phyloP scores from a whole-genome alignment of 2,329 filamentous ascomycete species.

The Ramularia endophylla region DNA sequence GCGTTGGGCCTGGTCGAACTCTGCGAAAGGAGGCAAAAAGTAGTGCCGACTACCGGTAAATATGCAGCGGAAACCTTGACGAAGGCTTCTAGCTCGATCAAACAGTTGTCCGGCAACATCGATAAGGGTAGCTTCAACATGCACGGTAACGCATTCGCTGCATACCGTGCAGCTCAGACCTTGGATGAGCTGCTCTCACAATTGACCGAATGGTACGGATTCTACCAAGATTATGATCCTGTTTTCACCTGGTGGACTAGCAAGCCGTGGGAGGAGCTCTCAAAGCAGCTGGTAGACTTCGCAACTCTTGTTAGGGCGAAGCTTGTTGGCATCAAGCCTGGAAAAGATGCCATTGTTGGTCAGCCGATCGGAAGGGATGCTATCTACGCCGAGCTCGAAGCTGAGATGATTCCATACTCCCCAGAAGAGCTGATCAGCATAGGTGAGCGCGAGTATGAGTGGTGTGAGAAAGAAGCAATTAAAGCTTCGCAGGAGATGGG shows the following conservation, averaged over 20 bases:
- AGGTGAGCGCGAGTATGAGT: slow-evolving; percentile 47
- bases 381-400: slow-evolving; percentile 47
- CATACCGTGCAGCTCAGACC: slow-evolving; percentile 43
- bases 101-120: slow-evolving; percentile 32
- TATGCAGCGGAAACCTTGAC: slow-evolving; percentile 40
- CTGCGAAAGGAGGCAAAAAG: slow-evolving; percentile 45
- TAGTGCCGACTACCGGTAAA: slow-evolving; percentile 40
- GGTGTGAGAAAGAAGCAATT: slow-evolving; percentile 53
- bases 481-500: slow-evolving; percentile 46
- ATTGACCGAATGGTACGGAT: slow-evolving; percentile 44
- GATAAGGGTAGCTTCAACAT: slow-evolving; percentile 29
- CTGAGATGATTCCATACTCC: slow-evolving; percentile 54
- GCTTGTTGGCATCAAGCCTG: slow-evolving; percentile 42
- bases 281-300: slow-evolving; percentile 33
- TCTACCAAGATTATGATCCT: slow-evolving; percentile 53
- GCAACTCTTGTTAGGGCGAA: slow-evolving; percentile 35
- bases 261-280: slow-evolving; percentile 39
- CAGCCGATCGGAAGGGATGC: slow-evolving; percentile 51
- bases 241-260: slow-evolving; percentile 53
- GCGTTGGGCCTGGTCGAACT: slow-evolving; percentile 36
- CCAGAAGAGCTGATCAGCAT: slow-evolving; percentile 52
- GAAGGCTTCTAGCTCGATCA: slow-evolving; percentile 31
- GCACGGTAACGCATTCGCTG: slow-evolving; percentile 34
- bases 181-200: slow-evolving; percentile 37
- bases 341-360: slow-evolving; percentile 49